Evolutionary conservation across 108 stramenopile genomes (phyloP).

Genomic region (Poteriospumella lacustris): DNA sequence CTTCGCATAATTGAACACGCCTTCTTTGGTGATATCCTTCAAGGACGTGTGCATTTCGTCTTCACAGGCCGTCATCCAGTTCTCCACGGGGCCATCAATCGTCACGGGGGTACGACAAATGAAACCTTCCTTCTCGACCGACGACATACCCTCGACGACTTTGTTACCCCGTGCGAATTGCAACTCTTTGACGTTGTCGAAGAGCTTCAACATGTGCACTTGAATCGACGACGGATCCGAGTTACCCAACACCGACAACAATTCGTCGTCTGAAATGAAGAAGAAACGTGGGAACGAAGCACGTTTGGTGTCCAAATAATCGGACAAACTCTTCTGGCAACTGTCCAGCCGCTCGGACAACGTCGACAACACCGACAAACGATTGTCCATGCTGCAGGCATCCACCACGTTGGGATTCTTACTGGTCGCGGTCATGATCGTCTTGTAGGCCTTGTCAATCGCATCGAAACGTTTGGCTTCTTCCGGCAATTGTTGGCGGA

Average conservation of each 20-base stretch:
- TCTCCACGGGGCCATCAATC: constrained; percentile 64
- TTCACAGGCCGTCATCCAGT: constrained; percentile 63
- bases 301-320: constrained; percentile 66
- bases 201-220: constrained; percentile 66
- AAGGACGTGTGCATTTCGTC: constrained; percentile 52
- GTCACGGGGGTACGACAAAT: constrained; percentile 34
- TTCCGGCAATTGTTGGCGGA: constrained; percentile 60
- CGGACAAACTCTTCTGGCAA: constrained; percentile 60
- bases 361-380: constrained; percentile 43
- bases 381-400: constrained; percentile 53
- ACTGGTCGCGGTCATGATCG: constrained; percentile 53
- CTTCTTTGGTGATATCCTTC: constrained; percentile 57
- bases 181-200: constrained; percentile 62
- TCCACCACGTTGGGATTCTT: constrained; percentile 59
- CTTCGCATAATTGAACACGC: constrained; percentile 58
- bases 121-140: constrained; percentile 56
- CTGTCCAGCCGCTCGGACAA: constrained; percentile 56
- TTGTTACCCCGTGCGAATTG: constrained; percentile 51
- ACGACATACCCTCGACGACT: constrained; percentile 52
- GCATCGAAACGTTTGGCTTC: constrained; percentile 65
- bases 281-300: constrained; percentile 66
- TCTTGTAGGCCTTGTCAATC: constrained; percentile 62
- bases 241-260: constrained; percentile 60
- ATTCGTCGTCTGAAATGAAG: constrained; percentile 70
- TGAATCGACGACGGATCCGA: constrained; percentile 60